phyloP scores from a whole-genome alignment of 192 early-diverging fungal species.

The Coemansia biformis region DNA sequence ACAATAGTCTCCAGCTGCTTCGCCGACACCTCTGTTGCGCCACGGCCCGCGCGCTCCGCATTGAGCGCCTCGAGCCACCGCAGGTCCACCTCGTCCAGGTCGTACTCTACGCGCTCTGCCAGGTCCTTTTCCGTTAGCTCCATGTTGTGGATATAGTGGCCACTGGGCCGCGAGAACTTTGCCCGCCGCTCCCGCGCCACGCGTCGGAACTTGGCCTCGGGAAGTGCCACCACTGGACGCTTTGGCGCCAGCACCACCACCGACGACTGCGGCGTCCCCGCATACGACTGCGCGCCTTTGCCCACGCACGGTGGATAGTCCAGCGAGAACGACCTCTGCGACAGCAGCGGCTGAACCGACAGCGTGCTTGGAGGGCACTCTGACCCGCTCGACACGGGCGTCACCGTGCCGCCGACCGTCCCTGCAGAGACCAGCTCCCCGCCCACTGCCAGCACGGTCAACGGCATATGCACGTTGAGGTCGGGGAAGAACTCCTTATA shows the following conservation, averaged over 20 bases:
- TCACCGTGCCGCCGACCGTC: too few species aligned
- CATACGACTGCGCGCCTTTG: conserved; percentile 29
- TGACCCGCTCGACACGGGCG: too few species aligned
- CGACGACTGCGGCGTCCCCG: conserved; percentile 36
- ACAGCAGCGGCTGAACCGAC: conserved; percentile 31
- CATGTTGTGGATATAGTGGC: conserved; percentile 68
- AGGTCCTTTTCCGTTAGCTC: conserved; percentile 51
- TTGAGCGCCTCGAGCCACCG: conserved; percentile 71
- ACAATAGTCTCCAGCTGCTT: conserved; percentile 78
- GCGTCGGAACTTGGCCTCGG: conserved; percentile 18
- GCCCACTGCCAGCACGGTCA: conserved; percentile 10
- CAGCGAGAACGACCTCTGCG: too few species aligned
- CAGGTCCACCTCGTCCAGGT: conserved; percentile 95
- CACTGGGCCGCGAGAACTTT: conserved; percentile 55
- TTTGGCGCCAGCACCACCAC: conserved; percentile 49
- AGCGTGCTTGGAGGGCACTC: conserved; percentile 25
- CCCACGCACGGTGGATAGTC: conserved; percentile 1
- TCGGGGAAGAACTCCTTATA: conserved; percentile 79
- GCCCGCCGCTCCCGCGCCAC: conserved; percentile 9
- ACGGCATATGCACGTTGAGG: conserved; percentile 49
- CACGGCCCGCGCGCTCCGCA: conserved; percentile 49
- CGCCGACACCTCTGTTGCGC: conserved; percentile 11
- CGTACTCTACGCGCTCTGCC: conserved; percentile 79
- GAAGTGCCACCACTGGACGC: conserved; percentile 35
- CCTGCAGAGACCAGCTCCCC: not conserved